Base-by-base conservation (phyloP, 495 filamentous ascomycete species). In the Talaromyces adpressus region DNA sequence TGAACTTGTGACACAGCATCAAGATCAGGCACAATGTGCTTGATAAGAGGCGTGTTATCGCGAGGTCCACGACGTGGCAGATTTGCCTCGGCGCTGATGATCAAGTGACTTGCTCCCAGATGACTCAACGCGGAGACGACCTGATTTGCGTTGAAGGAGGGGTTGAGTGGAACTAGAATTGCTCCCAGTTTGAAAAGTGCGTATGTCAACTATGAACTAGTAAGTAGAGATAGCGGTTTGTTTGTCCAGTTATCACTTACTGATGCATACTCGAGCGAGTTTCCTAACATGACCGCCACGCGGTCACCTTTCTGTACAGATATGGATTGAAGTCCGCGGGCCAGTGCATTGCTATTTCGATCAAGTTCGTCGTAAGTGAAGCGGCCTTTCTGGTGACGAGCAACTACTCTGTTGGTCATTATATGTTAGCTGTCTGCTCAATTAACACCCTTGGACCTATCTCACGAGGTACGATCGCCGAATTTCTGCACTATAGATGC, bases 121-220 rank as follows among this genome's bases (percentile, higher is more conserved):
- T 95, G 94, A 4, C 77, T 83, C 14, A 97, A 76, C 0, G 92
- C 94, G 1, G 91, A 76, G 16, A 86, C 78, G 8, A 97, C 87
- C 73, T 98, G 94, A 14, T 77, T 70, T 20, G 82, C 76, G 68
- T 92, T 97, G 81, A 97, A 98, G 0, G 86, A 90, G 2, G 92
- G 93, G 74, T 98, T 98, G 34, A 98, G 79, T 2, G 94, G 94
- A 2, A 96, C 93, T 62, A 97, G 78, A 57, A 97, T 87, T 51
- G 91, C 94, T 16, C 94, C 94, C 2, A 97, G 82, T 72, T 98
- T 97, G 74, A 94, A 96, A 22, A 96, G 65, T 5, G 92, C 92
- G 75, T 98, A 97, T 23, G 89, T 95, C 16, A 85, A 74, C 72
- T 87, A 62, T 16, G 25, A 36, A 36, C 8, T 9, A 22, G 30